Percentiles rank a stretch among this genome's conserved stretches.
Evolutionary conservation across 2,329 filamentous ascomycete genomes (phyloP).

Genomic region (Phyllosticta citrichinensis): DNA sequence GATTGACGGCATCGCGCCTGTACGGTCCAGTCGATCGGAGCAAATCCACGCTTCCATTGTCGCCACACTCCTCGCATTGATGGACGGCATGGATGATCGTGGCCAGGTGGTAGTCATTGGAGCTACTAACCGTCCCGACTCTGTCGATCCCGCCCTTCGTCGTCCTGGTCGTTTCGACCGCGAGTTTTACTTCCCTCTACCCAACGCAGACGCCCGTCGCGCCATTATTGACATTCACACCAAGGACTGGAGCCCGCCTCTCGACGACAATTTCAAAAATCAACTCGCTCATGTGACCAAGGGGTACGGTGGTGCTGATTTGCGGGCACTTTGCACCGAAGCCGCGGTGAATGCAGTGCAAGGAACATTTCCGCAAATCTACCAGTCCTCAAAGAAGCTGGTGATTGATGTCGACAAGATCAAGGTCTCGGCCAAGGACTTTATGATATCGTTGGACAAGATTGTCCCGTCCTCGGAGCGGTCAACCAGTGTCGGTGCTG

Average conservation of each 20-base stretch:
- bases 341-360: conserved; percentile 93
- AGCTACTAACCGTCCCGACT: conserved; percentile 94
- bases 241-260: conserved; percentile 72
- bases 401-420: conserved; percentile 79
- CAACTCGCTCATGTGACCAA: conserved; percentile 82
- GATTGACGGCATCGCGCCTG: conserved; percentile 91
- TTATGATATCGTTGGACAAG: conserved; percentile 94
- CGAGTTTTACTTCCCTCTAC: conserved; percentile 96
- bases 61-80: conserved; percentile 81
- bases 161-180: conserved; percentile 90
- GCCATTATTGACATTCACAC: conserved; percentile 94
- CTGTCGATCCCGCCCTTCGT: conserved; percentile 89
- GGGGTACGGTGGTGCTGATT: conserved; percentile 91
- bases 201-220: conserved; percentile 67
- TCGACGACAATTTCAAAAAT: conserved; percentile 69
- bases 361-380: conserved; percentile 91
- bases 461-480: conserved; percentile 92
- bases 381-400: conserved; percentile 80
- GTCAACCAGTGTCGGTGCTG: conserved; percentile 73
- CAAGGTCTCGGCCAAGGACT: conserved; percentile 81
- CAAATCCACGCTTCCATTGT: conserved; percentile 98
- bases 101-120: conserved; percentile 98
- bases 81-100: conserved; percentile 98
- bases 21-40: conserved; percentile 94
- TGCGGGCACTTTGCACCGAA: conserved; percentile 90